phyloP scores from a whole-genome alignment of 371 early-diverging fungal genomes.

The Syncephalastrum sp. region DNA sequence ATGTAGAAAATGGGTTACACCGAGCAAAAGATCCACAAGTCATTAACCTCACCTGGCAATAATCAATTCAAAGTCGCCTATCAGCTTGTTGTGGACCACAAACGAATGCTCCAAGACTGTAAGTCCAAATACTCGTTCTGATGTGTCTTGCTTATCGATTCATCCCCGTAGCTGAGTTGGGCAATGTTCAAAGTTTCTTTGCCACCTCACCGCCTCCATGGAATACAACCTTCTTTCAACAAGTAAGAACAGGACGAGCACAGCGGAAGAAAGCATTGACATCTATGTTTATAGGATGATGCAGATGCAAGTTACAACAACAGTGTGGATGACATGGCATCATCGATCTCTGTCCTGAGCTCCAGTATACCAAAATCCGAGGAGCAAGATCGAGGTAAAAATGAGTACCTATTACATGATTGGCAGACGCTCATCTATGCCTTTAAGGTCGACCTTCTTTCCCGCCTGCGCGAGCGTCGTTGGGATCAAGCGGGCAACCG shows the following conservation, averaged over 20 bases:
- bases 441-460: constrained; percentile 20
- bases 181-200: constrained; percentile 60
- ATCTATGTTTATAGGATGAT: background rate
- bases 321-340: constrained; percentile 34
- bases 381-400: constrained; percentile 22
- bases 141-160: background rate
- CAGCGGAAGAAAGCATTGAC: background rate
- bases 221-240: constrained; percentile 47
- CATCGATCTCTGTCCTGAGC: constrained; percentile 65
- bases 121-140: constrained; percentile 11
- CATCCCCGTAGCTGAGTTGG: constrained; percentile 32
- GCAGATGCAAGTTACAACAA: constrained; percentile 10
- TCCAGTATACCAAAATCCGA: constrained; percentile 63
- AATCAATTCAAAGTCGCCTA: constrained; percentile 95
- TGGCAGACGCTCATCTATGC: background rate
- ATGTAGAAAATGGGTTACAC: constrained; percentile 79
- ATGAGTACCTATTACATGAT: background rate
- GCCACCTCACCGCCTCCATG: constrained; percentile 68
- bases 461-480: constrained; percentile 21
- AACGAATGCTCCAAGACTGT: constrained; percentile 72
- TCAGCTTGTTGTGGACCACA: constrained; percentile 86
- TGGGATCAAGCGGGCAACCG: constrained; percentile 21
- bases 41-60: constrained; percentile 75
- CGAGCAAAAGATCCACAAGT: constrained; percentile 63
- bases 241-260: constrained; percentile 22